Conservation (phyloP, 352 stramenopile genomes). For the Phytophthora fragariae region DNA sequence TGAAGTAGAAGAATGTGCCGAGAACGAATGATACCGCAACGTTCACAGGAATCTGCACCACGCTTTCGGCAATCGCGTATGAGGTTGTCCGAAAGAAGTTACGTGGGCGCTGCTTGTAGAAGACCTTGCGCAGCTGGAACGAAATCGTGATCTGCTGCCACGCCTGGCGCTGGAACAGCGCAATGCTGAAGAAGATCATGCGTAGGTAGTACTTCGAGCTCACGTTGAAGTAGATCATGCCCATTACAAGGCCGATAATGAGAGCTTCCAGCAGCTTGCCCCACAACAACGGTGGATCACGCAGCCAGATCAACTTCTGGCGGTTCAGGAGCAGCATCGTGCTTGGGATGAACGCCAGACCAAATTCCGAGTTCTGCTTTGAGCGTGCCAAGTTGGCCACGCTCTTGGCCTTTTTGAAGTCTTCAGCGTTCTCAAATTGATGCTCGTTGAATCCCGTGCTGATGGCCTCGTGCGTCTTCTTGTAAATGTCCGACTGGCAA, state of each 20-base stretch:
- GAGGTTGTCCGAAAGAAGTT: slow-evolving; percentile 92
- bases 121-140: slow-evolving; percentile 84
- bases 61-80: slow-evolving; percentile 77
- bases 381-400: slow-evolving; percentile 54
- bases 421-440: slow-evolving; percentile 25
- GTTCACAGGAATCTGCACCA: slow-evolving; percentile 73
- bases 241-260: slow-evolving; percentile 84
- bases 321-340: no score
- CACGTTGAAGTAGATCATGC: slow-evolving; percentile 76
- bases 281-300: slow-evolving; percentile 66
- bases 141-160: slow-evolving; percentile 79
- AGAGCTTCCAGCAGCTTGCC: slow-evolving; percentile 70
- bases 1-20: slow-evolving; percentile 89
- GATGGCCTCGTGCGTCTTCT: slow-evolving; percentile 53
- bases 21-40: slow-evolving; percentile 69
- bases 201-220: slow-evolving; percentile 66
- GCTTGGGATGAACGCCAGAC: slow-evolving; percentile 38
- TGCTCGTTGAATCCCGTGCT: slow-evolving; percentile 59
- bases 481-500: slow-evolving; percentile 63
- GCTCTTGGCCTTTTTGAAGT: slow-evolving; percentile 62
- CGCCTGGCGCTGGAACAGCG: slow-evolving; percentile 74
- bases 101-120: slow-evolving; percentile 90
- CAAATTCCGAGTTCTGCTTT: slow-evolving; percentile 66
- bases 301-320: not conserved
- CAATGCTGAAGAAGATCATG: slow-evolving; percentile 77